Base-by-base conservation (phyloP, 2,329 filamentous ascomycete genomes). In the Colletotrichum agaves region DNA sequence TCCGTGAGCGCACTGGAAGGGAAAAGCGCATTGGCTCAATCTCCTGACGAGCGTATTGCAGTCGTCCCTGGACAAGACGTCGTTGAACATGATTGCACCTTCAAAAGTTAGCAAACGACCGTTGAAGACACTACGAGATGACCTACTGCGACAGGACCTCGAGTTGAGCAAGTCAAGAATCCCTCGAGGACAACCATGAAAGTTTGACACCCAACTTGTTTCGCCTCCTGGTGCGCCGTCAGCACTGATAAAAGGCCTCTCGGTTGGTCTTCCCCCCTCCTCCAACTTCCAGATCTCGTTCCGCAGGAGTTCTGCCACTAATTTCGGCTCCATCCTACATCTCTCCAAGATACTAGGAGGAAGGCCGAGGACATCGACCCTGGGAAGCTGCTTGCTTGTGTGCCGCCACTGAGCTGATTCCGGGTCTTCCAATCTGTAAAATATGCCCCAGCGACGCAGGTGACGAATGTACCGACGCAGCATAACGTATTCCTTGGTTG, bases 1-100 rank as follows among this genome's bases (percentile, higher is more conserved):
- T 0, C 93, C 93, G 81, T 97, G 93, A 1, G 93, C 93, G 77
- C 93, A 97, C 75, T 93, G 90, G 71, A 96, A 96, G 0, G 93
- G 93, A 69, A 95, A 93, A 0, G 82, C 83, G 71, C 91, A 94
- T 0, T 73, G 74, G 0, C 85, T 84, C n/a, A 96, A 78, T 3
- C 82, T 82, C 2, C 61, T 68, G 0, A 95, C 76, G 37, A 96
- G 77, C 0, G 77, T 74, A 10, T 78, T 71, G 72, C 93, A 95
- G 70, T 93, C 84, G 0, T 82, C 77, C 0, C 75, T 70, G 0
- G 82, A 83, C 7, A 96, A 78, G 5, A 80, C 74, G 73, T 97
- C 93, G 72, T 95, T 95, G 78, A 97, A 97, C 92, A 94, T 95
- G 75, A 96, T 89, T 2, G 93, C 92, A 39, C 81, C 83, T 85